Evolutionary conservation across 2,329 filamentous ascomycete species (phyloP).

Genomic region (Scopulariopsis brevicaulis): DNA sequence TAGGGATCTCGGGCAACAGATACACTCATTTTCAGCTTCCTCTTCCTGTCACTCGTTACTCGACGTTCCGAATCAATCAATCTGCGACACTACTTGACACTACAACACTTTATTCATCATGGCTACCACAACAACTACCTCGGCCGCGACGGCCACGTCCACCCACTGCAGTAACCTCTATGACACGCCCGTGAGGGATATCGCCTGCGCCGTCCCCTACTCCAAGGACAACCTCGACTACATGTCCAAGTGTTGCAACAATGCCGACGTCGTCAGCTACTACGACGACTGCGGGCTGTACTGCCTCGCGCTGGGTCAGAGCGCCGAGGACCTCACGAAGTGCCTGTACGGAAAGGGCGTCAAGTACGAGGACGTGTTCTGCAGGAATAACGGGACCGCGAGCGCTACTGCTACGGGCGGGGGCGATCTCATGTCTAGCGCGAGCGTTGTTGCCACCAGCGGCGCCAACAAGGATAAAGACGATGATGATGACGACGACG

Average conservation of each 20-base stretch:
- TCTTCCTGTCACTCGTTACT: too few relatives aligned
- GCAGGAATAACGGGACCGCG: conserved; percentile 22
- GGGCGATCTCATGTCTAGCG: conserved; percentile 9
- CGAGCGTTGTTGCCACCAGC: conserved; percentile 7
- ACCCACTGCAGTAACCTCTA: conserved; percentile 17
- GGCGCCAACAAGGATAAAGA: not conserved
- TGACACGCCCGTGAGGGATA: conserved; percentile 29
- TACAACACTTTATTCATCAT: too few relatives aligned
- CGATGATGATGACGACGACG: not conserved
- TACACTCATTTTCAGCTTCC: too few relatives aligned
- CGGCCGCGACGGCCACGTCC: not conserved
- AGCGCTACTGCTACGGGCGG: conserved; percentile 23
- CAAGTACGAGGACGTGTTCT: conserved; percentile 27
- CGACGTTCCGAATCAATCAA: too few relatives aligned
- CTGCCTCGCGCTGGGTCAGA: conserved; percentile 26
- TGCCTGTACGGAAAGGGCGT: conserved; percentile 29
- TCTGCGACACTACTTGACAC: too few relatives aligned
- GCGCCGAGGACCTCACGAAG: conserved; percentile 13
- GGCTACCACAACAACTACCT: not conserved
- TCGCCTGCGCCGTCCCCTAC: conserved; percentile 29
- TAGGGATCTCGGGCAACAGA: too few relatives aligned
- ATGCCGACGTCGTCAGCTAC: conserved; percentile 30
- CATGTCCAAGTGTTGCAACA: conserved; percentile 31
- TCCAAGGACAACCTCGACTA: conserved; percentile 26
- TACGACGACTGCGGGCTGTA: conserved; percentile 35